Evolutionary conservation across 2,329 filamentous ascomycete species (phyloP), one percentile per base, ranked within the genome.

Genomic region (Neopestalotiopsis clavispora): DNA sequence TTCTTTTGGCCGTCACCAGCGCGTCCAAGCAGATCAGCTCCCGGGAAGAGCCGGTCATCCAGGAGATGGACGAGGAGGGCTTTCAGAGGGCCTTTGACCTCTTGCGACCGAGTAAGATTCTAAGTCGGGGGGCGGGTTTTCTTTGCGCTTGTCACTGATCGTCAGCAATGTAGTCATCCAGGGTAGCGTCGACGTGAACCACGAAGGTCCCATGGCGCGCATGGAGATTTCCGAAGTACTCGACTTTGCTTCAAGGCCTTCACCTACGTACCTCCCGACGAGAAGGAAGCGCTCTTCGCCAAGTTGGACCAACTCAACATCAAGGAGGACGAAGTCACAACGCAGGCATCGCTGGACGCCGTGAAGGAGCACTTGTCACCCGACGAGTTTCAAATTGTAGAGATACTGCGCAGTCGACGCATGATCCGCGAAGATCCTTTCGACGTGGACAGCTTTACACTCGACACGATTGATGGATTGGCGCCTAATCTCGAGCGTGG

Each of bases 21-120:
- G 78, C 79, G 1, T 70, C 75, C 13, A 77, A 80, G 71, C 84
- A 86, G 72, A 85, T 86, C 17, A 72, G 76, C 4, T 63, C 68
- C 3, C 73, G 79, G 38, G 78, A 84, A 7, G 73, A 80, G 66
- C 79, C 80, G 0, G 75, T 86, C 4, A 70, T 85, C 4, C 77
- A 72, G 10, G 82, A 85, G 67, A 78, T 77, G 13, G 77, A 84
- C 32, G 83, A 85, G 69, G 75, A 80, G 1, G 74, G 75, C 5
- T 85, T 84, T 67, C 80, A 86, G 42, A 71, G 77, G 28, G 84
- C 83, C 1, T 85, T 85, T 71, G 72, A 73, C 7, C 72, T 80
- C 20, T 81, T 84, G 71, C 69, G 74, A 69, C 82, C 82, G 0
- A 78, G 81, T 84, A 78, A 66, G 77, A 72, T 2, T 14, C 30